A percentile compares a stretch with the other conserved stretches of the same genome.
These are phyloP conservation scores for Nelumbo lutea DNA, from an alignment of 164 flowering plant genomes.

Conservation along the genomic window DNA sequence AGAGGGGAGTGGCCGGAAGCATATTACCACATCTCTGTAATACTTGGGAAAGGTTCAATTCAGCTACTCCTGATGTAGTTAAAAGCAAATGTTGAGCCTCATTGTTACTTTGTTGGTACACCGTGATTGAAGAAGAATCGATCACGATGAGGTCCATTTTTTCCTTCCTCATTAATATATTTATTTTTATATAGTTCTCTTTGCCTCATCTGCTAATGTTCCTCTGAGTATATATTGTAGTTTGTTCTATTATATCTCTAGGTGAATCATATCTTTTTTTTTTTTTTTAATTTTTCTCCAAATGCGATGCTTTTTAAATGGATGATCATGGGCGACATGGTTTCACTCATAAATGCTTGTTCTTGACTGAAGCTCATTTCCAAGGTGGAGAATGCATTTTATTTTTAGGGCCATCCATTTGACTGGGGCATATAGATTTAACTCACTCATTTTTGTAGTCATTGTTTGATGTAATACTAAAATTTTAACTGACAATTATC, in stretches of 20 bases:
- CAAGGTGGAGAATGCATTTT: too few relatives aligned
- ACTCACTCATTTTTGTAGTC: too few relatives aligned
- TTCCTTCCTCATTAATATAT: background rate
- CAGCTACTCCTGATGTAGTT: constrained; percentile 9
- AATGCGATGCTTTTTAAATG: too few relatives aligned
- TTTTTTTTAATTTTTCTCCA: too few relatives aligned
- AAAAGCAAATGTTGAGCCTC: constrained; percentile 1
- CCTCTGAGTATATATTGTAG: background rate
- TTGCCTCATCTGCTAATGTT: background rate
- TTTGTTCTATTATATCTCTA: background rate
- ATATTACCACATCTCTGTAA: constrained; percentile 21
- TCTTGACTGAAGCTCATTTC: too few relatives aligned
- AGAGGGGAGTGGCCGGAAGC: constrained; percentile 17
- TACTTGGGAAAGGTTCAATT: constrained; percentile 12
- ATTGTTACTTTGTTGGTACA: constrained; percentile 7
- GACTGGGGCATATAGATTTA: too few relatives aligned
- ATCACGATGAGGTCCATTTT: constrained; percentile 14
- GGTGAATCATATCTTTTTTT: too few relatives aligned
- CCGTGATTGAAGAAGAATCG: constrained; percentile 5
- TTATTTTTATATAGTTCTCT: background rate
- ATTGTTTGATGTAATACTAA: too few relatives aligned
- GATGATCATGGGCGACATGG: too few relatives aligned
- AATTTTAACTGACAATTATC: too few relatives aligned
- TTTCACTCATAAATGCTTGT: too few relatives aligned
- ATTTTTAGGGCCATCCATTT: too few relatives aligned